phyloP scores from a whole-genome alignment of 352 stramenopile genomes.

The Phytophthora pistaciae region DNA sequence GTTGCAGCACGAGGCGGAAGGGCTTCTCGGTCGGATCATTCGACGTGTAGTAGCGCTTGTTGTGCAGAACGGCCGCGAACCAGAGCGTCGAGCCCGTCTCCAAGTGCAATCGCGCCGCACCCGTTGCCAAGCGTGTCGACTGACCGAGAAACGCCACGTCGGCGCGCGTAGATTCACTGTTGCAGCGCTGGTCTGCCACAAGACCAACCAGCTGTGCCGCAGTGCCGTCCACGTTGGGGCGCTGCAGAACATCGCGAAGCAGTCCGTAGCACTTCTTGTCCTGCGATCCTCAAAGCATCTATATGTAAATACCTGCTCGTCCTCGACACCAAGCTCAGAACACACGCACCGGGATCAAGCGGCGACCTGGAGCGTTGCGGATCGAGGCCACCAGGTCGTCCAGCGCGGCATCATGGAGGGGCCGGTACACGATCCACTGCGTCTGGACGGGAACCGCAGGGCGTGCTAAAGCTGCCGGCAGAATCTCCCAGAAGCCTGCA shows the following conservation, averaged over 20 bases:
- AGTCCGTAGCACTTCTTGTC: conserved; percentile 65
- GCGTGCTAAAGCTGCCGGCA: conserved; percentile 47
- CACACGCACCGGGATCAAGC: conserved; percentile 52
- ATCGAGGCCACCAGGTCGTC: conserved; percentile 49
- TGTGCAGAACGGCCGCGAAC: conserved; percentile 59
- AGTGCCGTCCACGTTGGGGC: conserved; percentile 2
- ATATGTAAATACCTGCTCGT: neutral
- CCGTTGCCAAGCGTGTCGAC: conserved; percentile 46
- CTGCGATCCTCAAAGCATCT: conserved; percentile 23
- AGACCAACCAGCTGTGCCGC: conserved; percentile 52
- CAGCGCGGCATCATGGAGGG: conserved; percentile 52
- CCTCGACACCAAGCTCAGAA: neutral
- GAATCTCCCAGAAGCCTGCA: conserved; percentile 62
- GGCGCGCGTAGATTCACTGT: conserved; percentile 18
- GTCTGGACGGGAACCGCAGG: conserved; percentile 33
- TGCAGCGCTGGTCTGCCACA: conserved; percentile 59
- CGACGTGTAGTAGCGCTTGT: conserved; percentile 37
- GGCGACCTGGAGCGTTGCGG: conserved; percentile 36
- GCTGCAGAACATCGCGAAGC: conserved; percentile 38
- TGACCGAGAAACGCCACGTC: conserved; percentile 56
- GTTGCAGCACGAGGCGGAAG: conserved; percentile 51
- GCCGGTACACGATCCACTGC: conserved; percentile 73
- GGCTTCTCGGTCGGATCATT: conserved; percentile 33
- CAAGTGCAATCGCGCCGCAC: conserved; percentile 49
- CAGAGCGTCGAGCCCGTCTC: conserved; percentile 43